Conservation (phyloP, 495 filamentous ascomycete genomes). For the Amphirosellinia nigrospora region DNA sequence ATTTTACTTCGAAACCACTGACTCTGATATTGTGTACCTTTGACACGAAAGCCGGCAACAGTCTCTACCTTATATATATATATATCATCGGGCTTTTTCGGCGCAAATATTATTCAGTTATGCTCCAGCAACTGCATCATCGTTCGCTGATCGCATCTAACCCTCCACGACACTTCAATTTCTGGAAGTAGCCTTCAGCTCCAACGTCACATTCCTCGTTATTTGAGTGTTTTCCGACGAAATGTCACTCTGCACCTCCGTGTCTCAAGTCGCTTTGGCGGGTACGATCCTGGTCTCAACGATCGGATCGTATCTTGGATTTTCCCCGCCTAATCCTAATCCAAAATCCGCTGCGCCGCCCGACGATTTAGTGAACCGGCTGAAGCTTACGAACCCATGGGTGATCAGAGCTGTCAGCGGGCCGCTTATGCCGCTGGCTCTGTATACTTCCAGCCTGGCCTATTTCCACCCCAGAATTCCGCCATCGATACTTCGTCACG, state of each 20-base stretch:
- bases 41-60: too few species aligned
- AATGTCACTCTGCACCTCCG: not conserved
- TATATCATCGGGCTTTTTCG: not conserved
- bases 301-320: not conserved
- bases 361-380: not conserved
- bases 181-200: not conserved
- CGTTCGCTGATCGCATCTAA: not conserved
- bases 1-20: too few species aligned
- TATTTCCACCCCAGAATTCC: conserved; percentile 42
- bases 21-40: too few species aligned
- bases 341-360: not conserved
- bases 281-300: not conserved
- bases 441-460: not conserved
- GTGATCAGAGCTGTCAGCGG: not conserved
- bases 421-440: not conserved
- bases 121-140: not conserved
- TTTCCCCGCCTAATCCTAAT: not conserved
- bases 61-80: too few species aligned
- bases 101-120: not conserved
- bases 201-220: not conserved
- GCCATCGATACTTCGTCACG: conserved; percentile 28
- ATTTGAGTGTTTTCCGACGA: not conserved
- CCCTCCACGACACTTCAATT: not conserved
- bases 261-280: not conserved
- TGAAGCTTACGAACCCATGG: not conserved